phyloP scores from a whole-genome alignment of 2,329 filamentous ascomycete species.

The Geosmithia putterillii region DNA sequence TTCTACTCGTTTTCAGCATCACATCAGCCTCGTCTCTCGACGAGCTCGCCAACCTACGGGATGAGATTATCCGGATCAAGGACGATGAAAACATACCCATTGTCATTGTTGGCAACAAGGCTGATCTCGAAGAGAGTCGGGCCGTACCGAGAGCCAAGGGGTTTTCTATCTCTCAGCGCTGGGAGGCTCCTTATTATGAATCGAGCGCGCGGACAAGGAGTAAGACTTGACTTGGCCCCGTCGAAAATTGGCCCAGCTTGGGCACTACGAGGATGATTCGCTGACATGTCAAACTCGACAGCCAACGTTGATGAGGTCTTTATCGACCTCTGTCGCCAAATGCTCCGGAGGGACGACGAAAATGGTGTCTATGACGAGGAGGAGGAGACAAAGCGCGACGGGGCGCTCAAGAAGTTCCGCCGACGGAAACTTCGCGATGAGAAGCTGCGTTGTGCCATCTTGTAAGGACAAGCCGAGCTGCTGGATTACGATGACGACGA shows the following conservation, averaged over 20 bases:
- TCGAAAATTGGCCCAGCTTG: too few species aligned
- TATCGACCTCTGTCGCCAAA: slow-evolving; percentile 70
- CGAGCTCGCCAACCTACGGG: slow-evolving; percentile 68
- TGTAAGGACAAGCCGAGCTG: background rate
- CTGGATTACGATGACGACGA: background rate
- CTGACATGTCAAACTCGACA: slow-evolving; percentile 11
- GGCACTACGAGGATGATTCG: background rate
- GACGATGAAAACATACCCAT: slow-evolving; percentile 76
- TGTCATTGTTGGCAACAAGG: slow-evolving; percentile 87
- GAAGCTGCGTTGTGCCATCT: background rate
- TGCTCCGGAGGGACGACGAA: slow-evolving; percentile 60
- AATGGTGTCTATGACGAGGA: slow-evolving; percentile 23
- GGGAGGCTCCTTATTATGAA: slow-evolving; percentile 87
- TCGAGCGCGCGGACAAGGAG: slow-evolving; percentile 67
- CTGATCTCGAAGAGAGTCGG: slow-evolving; percentile 77
- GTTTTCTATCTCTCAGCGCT: slow-evolving; percentile 74
- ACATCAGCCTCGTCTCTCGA: slow-evolving; percentile 73
- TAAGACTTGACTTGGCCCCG: too few species aligned
- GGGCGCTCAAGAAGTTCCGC: slow-evolving; percentile 3
- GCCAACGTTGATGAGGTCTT: slow-evolving; percentile 88
- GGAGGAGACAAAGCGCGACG: slow-evolving; percentile 15
- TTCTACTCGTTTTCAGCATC: slow-evolving; percentile 85
- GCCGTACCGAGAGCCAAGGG: slow-evolving; percentile 66
- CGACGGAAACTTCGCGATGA: slow-evolving; percentile 1
- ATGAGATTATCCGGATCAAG: slow-evolving; percentile 87